Evolutionary conservation across 768 basidiomycete species (phyloP), one percentile per base, ranked within the genome.

Genomic region (Podaxis mareebaensis): DNA sequence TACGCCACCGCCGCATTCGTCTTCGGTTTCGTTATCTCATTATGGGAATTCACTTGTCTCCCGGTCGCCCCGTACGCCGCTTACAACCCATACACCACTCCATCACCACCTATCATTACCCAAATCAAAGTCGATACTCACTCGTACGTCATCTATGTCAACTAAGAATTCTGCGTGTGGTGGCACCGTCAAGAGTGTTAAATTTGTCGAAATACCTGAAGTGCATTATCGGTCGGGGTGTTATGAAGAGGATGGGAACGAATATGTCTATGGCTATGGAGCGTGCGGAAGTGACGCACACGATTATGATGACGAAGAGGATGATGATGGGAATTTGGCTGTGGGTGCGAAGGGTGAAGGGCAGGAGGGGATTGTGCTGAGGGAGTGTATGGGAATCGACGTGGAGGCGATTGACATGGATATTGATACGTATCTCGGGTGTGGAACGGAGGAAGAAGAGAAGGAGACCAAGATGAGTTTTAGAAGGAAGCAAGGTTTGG

Each of bases 121-220:
- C 36, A 63, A 63, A 40, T 80, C 81, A 33, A 87, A 83, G 69
- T 88, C 87, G 3, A 89, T 89, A 61, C 79, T 90, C 46, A 78
- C 84, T 44, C 83, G 79, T 59, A 80, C 79, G 62, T 80, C 80
- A 24, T 86, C 81, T 44, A 72, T 83, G 55, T 84, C 83, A 5
- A 82, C 77, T 13, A 77, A 75, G 61, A 70, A 69, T 55, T 79
- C 77, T 6, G 60, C 66, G 7, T 38, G 55, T 40, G 68, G 70
- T 58, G 74, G 75, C 40, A 69, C 74, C 5, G 76, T 72, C 66
- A 85, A 85, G 58, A 88, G 86, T 38, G 90, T 91, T 55, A 91
- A 88, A 67, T 91, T 91, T 65, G 85, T 86, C 30, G 87, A 89
- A 62, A 77, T 79, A 58, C 88, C 89, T 15, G 88, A 81, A 2